Percentiles rank a stretch among this genome's conserved stretches.
phyloP scores from a whole-genome alignment of 345 rosid species.

The Salix exigua region DNA sequence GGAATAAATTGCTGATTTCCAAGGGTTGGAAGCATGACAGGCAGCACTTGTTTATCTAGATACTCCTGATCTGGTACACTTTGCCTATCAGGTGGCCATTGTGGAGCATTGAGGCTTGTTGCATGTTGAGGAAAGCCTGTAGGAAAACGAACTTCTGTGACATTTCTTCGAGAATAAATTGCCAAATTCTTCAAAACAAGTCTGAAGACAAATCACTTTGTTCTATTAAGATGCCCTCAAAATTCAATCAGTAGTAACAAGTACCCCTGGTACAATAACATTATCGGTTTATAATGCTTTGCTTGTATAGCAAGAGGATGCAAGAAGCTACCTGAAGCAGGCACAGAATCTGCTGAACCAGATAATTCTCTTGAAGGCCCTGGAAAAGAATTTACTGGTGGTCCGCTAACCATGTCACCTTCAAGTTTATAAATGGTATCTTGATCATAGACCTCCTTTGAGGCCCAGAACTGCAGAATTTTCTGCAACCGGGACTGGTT shows the following conservation, averaged over 20 bases:
- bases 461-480: slow-evolving; percentile 91
- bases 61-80: slow-evolving; percentile 46
- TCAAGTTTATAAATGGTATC: slow-evolving; percentile 74
- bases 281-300: not conserved
- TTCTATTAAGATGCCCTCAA: not conserved
- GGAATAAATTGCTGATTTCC: slow-evolving; percentile 61
- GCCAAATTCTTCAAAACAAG: not conserved
- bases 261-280: not conserved
- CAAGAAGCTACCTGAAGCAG: slow-evolving; percentile 27
- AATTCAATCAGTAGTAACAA: not conserved
- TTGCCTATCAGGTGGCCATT: slow-evolving; percentile 68
- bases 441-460: slow-evolving; percentile 90
- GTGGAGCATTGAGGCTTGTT: slow-evolving; percentile 33
- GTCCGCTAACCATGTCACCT: slow-evolving; percentile 81
- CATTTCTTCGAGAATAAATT: not conserved
- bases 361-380: slow-evolving; percentile 52
- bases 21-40: slow-evolving; percentile 37
- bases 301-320: not conserved
- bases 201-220: not conserved
- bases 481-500: slow-evolving; percentile 84
- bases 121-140: slow-evolving; percentile 27
- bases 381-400: slow-evolving; percentile 45
- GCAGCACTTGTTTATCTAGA: slow-evolving; percentile 39
- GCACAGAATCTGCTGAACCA: slow-evolving; percentile 40
- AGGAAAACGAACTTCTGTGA: not conserved